Percentiles rank a stretch among this genome's conserved stretches.
Conservation (phyloP, 352 stramenopile species). For the Phytophthora cactorum region DNA sequence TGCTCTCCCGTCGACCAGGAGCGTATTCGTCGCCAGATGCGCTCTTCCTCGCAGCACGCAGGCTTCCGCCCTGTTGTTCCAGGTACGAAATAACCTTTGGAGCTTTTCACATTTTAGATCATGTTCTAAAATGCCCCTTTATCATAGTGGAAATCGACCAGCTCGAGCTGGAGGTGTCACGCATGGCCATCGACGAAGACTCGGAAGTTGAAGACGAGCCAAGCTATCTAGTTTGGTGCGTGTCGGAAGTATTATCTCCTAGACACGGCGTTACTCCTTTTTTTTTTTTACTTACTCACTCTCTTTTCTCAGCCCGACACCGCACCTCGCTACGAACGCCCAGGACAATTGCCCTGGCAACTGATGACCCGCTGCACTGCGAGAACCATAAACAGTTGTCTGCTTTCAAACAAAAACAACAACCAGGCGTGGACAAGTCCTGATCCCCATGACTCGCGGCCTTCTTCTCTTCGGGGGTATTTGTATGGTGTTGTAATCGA, state of each 20-base stretch:
- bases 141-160: conserved; percentile 39
- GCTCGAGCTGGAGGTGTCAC: conserved; percentile 37
- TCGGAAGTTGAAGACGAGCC: conserved; percentile 39
- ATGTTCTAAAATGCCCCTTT: conserved; percentile 7
- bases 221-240: conserved; percentile 47
- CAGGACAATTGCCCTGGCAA: conserved; percentile 28
- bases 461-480: conserved; percentile 32
- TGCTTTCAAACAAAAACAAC: conserved; percentile 30
- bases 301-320: conserved; percentile 31
- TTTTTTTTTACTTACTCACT: conserved; percentile 13
- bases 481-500: conserved; percentile 47
- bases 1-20: conserved; percentile 77
- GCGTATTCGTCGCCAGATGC: conserved; percentile 74
- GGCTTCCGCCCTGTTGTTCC: conserved; percentile 77
- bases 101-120: not conserved
- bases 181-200: conserved; percentile 42
- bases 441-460: conserved; percentile 2
- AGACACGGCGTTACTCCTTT: not conserved
- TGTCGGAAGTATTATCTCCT: not conserved
- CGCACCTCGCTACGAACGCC: conserved; percentile 35
- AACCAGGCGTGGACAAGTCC: conserved; percentile 12
- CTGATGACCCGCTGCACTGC: conserved; percentile 19
- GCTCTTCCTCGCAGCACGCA: conserved; percentile 68
- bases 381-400: conserved; percentile 16
- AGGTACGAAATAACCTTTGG: conserved; percentile 36